phyloP scores from a whole-genome alignment of 129 eudicot genomes.

The Smallanthus sonchifolius region DNA sequence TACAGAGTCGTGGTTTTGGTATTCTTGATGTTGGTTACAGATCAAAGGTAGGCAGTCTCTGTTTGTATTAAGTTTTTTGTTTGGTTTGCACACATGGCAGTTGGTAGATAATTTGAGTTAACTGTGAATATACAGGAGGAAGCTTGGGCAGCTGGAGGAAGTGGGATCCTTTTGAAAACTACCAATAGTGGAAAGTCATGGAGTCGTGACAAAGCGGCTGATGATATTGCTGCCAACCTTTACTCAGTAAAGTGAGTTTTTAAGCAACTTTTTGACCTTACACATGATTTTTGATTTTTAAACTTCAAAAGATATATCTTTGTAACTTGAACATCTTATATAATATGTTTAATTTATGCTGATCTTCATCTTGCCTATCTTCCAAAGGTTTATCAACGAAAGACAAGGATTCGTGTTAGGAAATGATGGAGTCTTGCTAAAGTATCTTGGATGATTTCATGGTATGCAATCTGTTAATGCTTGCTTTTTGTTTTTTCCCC shows the following conservation, averaged over 20 bases:
- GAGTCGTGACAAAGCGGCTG: slow-evolving; percentile 98
- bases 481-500: background rate
- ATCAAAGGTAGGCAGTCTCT: slow-evolving; percentile 50
- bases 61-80: background rate
- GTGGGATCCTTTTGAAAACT: slow-evolving; percentile 89
- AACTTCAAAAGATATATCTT: background rate
- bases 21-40: slow-evolving; percentile 98
- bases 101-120: background rate
- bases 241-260: slow-evolving; percentile 88
- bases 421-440: slow-evolving; percentile 92
- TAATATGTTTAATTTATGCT: background rate
- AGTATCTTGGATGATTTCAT: slow-evolving; percentile 75
- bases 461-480: slow-evolving; percentile 26
- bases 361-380: slow-evolving; percentile 4
- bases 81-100: background rate
- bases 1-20: slow-evolving; percentile 99
- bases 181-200: slow-evolving; percentile 92
- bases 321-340: background rate
- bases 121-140: slow-evolving; percentile 57
- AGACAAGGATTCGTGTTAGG: slow-evolving; percentile 95
- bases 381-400: slow-evolving; percentile 80
- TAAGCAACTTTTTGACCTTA: slow-evolving; percentile 7
- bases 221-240: slow-evolving; percentile 93
- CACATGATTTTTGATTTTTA: background rate
- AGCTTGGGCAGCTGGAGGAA: slow-evolving; percentile 99